A percentile compares a stretch with the other conserved stretches of the same genome.
Evolutionary conservation across 2,329 filamentous ascomycete genomes (phyloP).

Genomic region (Aspergillus felis): DNA sequence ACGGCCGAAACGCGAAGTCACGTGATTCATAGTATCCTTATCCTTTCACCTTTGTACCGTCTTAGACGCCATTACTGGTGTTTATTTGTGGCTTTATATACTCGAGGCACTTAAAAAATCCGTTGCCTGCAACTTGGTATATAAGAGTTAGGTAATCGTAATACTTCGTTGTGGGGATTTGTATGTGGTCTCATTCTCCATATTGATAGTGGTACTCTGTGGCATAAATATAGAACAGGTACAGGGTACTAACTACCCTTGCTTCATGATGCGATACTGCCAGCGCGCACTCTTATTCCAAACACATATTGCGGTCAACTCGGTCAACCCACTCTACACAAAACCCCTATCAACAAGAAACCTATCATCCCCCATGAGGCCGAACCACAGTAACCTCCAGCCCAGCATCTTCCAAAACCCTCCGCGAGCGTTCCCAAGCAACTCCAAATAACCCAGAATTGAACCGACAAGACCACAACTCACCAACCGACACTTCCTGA

Average conservation of each 20-base stretch:
- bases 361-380: slow-evolving; percentile 17
- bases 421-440: slow-evolving; percentile 49
- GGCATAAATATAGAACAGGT: not conserved
- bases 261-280: not conserved
- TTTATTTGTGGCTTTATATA: not conserved
- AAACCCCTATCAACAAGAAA: not conserved
- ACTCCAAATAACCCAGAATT: slow-evolving; percentile 57
- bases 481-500: slow-evolving; percentile 17
- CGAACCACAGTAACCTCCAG: slow-evolving; percentile 34
- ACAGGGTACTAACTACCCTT: not conserved
- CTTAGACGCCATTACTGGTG: not conserved
- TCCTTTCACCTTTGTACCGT: not conserved
- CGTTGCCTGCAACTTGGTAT: not conserved
- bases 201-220: not conserved
- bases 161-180: not conserved
- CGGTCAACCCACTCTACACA: not conserved
- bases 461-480: slow-evolving; percentile 51
- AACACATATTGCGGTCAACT: not conserved
- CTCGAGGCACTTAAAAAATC: not conserved
- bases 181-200: not conserved
- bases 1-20: slow-evolving; percentile 17
- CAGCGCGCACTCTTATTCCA: not conserved
- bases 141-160: not conserved
- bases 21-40: slow-evolving; percentile 6
- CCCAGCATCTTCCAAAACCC: slow-evolving; percentile 39